These are phyloP conservation scores for Psilocybe tampanensis DNA, from an alignment of 768 basidiomycete genomes.

Conservation along the genomic window DNA sequence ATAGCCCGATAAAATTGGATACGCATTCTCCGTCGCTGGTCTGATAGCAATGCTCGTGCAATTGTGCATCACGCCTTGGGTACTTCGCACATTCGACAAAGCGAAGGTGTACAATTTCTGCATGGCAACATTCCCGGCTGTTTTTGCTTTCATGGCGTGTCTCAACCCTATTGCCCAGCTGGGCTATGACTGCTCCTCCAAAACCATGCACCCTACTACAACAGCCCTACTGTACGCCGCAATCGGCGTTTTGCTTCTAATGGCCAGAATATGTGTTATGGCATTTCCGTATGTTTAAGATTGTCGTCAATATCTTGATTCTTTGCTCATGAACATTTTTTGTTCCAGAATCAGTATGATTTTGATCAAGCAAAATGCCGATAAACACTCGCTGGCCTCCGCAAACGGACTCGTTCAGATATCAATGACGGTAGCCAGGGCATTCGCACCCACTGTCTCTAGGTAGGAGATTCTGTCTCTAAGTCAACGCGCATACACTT, in stretches of 20 bases:
- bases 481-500: background rate
- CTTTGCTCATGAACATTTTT: background rate
- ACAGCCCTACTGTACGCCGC: constrained; percentile 1
- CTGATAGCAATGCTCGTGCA: constrained; percentile 6
- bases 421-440: constrained; percentile 3
- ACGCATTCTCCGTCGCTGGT: constrained; percentile 6
- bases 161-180: constrained; percentile 2
- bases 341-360: constrained; percentile 3
- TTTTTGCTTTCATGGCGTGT: constrained; percentile 2
- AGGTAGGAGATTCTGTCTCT: background rate
- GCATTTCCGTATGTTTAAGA: constrained; percentile 5
- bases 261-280: constrained; percentile 7
- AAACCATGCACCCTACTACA: background rate
- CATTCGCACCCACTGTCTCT: background rate
- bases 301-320: background rate
- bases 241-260: background rate
- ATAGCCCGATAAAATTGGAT: constrained; percentile 7
- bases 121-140: constrained; percentile 6
- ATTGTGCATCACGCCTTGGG: constrained; percentile 7
- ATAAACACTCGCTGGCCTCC: constrained; percentile 1
- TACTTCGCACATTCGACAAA: constrained; percentile 5
- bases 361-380: constrained; percentile 4
- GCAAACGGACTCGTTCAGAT: constrained; percentile 8
- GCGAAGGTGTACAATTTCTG: constrained; percentile 5
- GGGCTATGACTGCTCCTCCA: background rate